These are phyloP conservation scores for Hirsutella rhossiliensis DNA, from an alignment of 2,329 filamentous ascomycete species.

Conservation along the genomic window DNA sequence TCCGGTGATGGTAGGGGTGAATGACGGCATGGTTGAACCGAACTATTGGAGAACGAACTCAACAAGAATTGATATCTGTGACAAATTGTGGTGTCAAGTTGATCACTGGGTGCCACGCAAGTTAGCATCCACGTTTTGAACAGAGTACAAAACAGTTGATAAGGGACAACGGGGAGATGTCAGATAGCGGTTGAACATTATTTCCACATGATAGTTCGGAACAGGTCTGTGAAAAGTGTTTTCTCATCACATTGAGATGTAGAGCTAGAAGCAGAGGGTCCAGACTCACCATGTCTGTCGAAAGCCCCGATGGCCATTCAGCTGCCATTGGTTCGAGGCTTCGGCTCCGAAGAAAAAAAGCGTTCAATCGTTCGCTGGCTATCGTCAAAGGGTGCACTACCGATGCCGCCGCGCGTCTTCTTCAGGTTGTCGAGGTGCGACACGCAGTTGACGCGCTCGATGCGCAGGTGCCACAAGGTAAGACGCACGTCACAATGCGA, in stretches of 20 bases:
- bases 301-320: no score
- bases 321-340: not conserved
- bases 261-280: slow-evolving; percentile 2
- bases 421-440: slow-evolving; percentile 63
- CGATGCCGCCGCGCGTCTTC: slow-evolving; percentile 72
- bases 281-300: not conserved
- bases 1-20: no score
- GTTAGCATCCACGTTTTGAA: not conserved
- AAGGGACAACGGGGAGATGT: slow-evolving; percentile 15
- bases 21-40: no score
- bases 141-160: not conserved
- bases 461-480: slow-evolving; percentile 14
- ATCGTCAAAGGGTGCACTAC: slow-evolving; percentile 63
- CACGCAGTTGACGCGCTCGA: slow-evolving; percentile 55
- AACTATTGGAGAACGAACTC: no score
- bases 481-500: no score
- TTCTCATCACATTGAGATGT: slow-evolving; percentile 48
- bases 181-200: slow-evolving; percentile 76
- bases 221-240: slow-evolving; percentile 71
- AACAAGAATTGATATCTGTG: no score
- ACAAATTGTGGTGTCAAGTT: no score
- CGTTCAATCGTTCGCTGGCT: slow-evolving; percentile 64
- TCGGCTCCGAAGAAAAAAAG: slow-evolving; percentile 50
- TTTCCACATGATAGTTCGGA: slow-evolving; percentile 63
- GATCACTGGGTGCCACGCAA: not conserved